Conservation (phyloP, 164 flowering plant genomes). For the Amborella trichopoda region DNA sequence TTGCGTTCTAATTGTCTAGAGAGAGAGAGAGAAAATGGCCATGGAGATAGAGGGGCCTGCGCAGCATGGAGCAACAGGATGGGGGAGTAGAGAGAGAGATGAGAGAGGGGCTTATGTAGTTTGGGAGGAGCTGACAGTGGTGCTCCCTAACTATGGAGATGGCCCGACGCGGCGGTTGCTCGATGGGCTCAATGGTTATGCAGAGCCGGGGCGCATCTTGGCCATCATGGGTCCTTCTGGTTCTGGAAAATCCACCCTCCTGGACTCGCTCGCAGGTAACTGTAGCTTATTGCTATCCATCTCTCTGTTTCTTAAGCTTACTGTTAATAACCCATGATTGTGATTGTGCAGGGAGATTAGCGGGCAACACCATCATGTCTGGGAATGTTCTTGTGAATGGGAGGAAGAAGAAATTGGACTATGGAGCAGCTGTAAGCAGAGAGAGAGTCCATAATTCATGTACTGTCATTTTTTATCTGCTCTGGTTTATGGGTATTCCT, state of each 20-base stretch:
- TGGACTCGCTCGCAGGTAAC: constrained; percentile 41
- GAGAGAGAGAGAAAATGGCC: no score
- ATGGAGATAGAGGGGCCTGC: background rate
- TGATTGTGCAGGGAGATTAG: constrained; percentile 44
- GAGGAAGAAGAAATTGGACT: constrained; percentile 36
- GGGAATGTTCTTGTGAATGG: constrained; percentile 65
- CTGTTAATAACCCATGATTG: no score
- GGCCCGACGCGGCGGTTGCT: constrained; percentile 13
- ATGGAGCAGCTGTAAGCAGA: constrained; percentile 48
- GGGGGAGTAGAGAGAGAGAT: background rate
- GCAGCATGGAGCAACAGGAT: background rate
- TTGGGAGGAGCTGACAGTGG: constrained; percentile 33
- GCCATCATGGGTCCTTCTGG: constrained; percentile 58
- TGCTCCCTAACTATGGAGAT: constrained; percentile 11
- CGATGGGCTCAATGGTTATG: constrained; percentile 31
- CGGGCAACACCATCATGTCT: constrained; percentile 45
- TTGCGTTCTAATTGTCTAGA: no score
- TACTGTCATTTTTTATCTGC: background rate
- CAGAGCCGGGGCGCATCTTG: constrained; percentile 28
- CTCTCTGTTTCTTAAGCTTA: no score
- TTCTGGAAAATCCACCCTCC: constrained; percentile 42
- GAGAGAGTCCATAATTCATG: background rate
- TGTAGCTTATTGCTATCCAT: no score
- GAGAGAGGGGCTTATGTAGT: constrained; percentile 18
- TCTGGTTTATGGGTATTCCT: background rate